Conservation (phyloP, 2,329 filamentous ascomycete genomes). For the Cercospora sesami region DNA sequence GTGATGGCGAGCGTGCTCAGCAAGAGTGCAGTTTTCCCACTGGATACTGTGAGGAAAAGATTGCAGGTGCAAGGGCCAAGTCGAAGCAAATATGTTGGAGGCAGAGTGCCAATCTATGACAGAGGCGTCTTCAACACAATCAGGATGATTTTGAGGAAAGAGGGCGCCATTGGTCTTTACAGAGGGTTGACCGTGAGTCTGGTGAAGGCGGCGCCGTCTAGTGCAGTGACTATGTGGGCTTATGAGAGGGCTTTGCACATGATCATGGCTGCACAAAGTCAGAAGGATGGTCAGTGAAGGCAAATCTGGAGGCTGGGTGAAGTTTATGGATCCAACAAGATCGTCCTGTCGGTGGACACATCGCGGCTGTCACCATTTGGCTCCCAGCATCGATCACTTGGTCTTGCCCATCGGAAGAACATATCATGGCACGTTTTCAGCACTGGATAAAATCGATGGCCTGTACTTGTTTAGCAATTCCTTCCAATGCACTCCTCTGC, state of each 20-base stretch:
- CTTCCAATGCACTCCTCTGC: too few species aligned
- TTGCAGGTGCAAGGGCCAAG: slow-evolving; percentile 95
- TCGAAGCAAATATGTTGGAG: slow-evolving; percentile 68
- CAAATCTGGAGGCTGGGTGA: not conserved
- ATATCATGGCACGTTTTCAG: too few species aligned
- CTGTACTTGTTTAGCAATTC: too few species aligned
- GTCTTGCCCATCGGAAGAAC: too few species aligned
- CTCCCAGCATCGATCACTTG: not conserved
- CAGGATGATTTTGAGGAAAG: slow-evolving; percentile 64
- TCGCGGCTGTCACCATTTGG: not conserved
- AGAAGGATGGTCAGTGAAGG: not conserved
- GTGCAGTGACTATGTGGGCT: slow-evolving; percentile 91
- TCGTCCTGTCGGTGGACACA: not conserved
- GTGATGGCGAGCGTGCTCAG: slow-evolving; percentile 74
- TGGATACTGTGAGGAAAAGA: slow-evolving; percentile 89
- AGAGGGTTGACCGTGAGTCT: slow-evolving; percentile 84
- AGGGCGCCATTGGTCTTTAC: slow-evolving; percentile 81
- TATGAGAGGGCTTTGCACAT: slow-evolving; percentile 72
- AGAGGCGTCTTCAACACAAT: slow-evolving; percentile 67
- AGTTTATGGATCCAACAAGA: too few species aligned
- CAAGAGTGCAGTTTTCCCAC: slow-evolving; percentile 88
- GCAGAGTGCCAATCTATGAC: slow-evolving; percentile 80
- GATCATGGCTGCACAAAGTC: slow-evolving; percentile 16
- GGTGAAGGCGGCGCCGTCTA: slow-evolving; percentile 90
- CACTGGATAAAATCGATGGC: too few species aligned